Evolutionary conservation across 768 basidiomycete genomes (phyloP), one percentile per base, ranked within the genome.

Genomic region (Melanogaster broomeanus): DNA sequence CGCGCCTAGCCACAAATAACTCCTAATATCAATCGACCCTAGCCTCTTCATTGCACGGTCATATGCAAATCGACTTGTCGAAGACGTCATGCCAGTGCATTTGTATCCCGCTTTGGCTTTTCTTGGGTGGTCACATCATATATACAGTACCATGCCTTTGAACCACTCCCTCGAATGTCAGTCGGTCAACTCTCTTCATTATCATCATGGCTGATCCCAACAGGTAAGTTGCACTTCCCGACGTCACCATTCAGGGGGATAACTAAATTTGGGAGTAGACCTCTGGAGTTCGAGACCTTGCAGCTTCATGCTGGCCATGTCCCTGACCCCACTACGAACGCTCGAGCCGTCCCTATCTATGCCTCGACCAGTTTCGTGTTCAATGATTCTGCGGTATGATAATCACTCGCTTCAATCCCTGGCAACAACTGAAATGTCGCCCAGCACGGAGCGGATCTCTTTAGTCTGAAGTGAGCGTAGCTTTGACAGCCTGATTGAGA

Each of bases 271-370:
- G 16, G 16, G 30, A 18, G 2, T 30, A 70, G 73, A 53, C 63
- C 64, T 2, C 77, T 77, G 27, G 78, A 83, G 55, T 85, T 84
- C 55, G 83, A 85, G 58, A 85, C 84, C 1, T 61, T 83, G 18
- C 79, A 85, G 66, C 69, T 87, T 12, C 84, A 86, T 52, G 84
- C 82, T 4, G 85, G 84, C 2, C 79, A 82, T 47, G 66, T 66
- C 4, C 70, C 73, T 2, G 82, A 83, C 58, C 71, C 78, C 0
- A 63, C 79, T 6, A 81, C 81, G 11, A 80, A 80, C 35, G 80
- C 84, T 1, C 76, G 83, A 11, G 85, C 85, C 2, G 79, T 79
- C 2, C 84, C 85, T 0, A 86, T 87, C 59, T 85, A 84, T 42
- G 75, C 81, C 15, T 67, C 76, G n/a, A 77, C 82, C 2, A 76